Base-by-base conservation (phyloP, 2,329 filamentous ascomycete species). In the Mariannaea sp. region DNA sequence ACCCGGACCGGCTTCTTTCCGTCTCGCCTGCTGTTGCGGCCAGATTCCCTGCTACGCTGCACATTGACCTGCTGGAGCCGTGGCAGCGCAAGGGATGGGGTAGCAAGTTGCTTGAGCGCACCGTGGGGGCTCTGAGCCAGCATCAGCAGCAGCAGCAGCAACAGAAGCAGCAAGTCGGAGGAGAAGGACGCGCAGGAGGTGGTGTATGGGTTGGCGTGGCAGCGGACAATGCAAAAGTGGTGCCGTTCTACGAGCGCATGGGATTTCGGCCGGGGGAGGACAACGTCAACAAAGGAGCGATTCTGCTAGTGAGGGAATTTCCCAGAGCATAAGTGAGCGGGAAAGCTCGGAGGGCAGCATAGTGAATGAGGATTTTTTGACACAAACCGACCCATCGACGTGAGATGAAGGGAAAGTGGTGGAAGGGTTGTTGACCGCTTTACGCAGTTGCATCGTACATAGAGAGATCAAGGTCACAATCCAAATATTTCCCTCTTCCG, bases 1-100 rank as follows among this genome's bases (percentile, higher is more conserved):
- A 71, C 43, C 63, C 73, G 26, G 58, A 65, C 42, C 72, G 73
- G 70, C 62, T 79, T 47, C 66, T 80, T 7, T 72, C 66, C 29
- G 74, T 72, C 54, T 66, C 64, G 54, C 70, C 69, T 38, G 29
- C 68, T 43, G 53, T 76, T 39, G 68, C 51, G 58, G 17, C 59
- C 32, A 45, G 57, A 43, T 77, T 71, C 58, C 63, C 70, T 53
- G 77, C 72, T 4, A 80, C 76, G 52, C 72, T 80, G 77, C 78
- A 80, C 65, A 77, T 80, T 45, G 75, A 81, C 56, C 54, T 81
- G 57, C 63, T 80, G 49, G 70, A 70, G 22, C 62, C 52, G 51
- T 76, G 64, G 59, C 76, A 78, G 68, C 70, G 71, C 0, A 54
- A 64, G 22, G 78, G 77, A 2, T 80, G 76, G 76, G 78, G 78